Base-by-base conservation (phyloP, 176 grass and related monocot species). In the Oropetium thomaeum region DNA sequence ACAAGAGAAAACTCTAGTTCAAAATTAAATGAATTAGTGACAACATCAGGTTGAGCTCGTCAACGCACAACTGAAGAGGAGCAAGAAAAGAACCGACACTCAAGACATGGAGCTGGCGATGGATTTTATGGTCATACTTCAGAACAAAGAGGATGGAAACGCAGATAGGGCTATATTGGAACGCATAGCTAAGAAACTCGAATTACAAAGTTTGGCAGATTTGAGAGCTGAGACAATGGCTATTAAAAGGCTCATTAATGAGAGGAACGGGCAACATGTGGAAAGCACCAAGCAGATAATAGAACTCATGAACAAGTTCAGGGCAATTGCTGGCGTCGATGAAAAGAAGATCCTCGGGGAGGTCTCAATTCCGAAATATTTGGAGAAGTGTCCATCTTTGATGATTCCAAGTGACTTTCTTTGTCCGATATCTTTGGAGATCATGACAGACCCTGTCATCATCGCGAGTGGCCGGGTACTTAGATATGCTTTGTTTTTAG, bases 41-140 rank as follows among this genome's bases (percentile, higher is more conserved):
- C 54, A 19, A 37, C 81, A 61, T 19, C 33, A 94, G 92, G 60
- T 91, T 4, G 88, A 95, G 75, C 74, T 90, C 23, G 76, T 86
- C 55, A 90, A 49, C 13, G 20, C 73, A 1, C 92, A 94, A 66
- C 31, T 94, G 25, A 88, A 81, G 63, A 84, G 92, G 23, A 67
- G 67, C 52, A 90, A 88, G 82, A 94, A 73, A 75, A 85, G 84
- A 62, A 70, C 55, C 15, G 92, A 94, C 34, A 90, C 82, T 1
- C 92, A 94, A 48, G 92, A 94, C 69, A 88, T 90, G 85, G 92
- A 94, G 65, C 85, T 94, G 2, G 79, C 85, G 1, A 94, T 90
- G 88, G 92, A 94, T 69, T 73, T 86, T 17, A 88, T 90, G 79
- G 86, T 91, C 26, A 65, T 88, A 13, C 72, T 91, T 8, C 58